phyloP scores from a whole-genome alignment of 176 grass and related monocot species.

The Pharus latifolius region DNA sequence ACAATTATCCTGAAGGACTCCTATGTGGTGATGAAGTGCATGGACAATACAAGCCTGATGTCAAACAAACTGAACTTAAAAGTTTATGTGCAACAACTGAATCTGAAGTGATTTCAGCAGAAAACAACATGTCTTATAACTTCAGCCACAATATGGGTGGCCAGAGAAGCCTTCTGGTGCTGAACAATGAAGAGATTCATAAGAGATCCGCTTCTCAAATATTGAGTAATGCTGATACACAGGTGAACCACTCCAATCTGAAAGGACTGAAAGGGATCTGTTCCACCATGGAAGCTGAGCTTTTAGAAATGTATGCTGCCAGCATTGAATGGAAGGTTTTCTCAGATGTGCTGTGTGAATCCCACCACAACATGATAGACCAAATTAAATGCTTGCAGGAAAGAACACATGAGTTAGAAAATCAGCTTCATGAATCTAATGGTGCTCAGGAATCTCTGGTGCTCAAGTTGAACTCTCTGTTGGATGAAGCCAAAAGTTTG shows the following conservation, averaged over 20 bases:
- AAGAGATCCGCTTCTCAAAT: slow-evolving; percentile 27
- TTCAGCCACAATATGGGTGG: slow-evolving; percentile 24
- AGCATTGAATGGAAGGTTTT: slow-evolving; percentile 71
- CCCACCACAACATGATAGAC: slow-evolving; percentile 49
- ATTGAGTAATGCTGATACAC: slow-evolving; percentile 24
- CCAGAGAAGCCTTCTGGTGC: slow-evolving; percentile 22
- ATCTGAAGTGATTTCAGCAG: neutral
- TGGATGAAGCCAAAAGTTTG: slow-evolving; percentile 52
- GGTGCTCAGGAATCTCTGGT: slow-evolving; percentile 36
- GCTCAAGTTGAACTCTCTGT: slow-evolving; percentile 36
- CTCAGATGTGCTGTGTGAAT: slow-evolving; percentile 55
- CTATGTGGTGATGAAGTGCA: slow-evolving; percentile 20
- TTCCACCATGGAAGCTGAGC: slow-evolving; percentile 44
- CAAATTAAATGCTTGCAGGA: slow-evolving; percentile 37
- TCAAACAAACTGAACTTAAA: slow-evolving; percentile 15
- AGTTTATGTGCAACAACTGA: slow-evolving; percentile 8
- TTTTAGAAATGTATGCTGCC: slow-evolving; percentile 42
- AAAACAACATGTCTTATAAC: slow-evolving; percentile 12
- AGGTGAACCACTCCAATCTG: slow-evolving; percentile 17
- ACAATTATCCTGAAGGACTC: slow-evolving; percentile 35
- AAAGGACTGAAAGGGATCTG: slow-evolving; percentile 7
- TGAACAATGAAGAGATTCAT: slow-evolving; percentile 32
- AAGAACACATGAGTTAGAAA: slow-evolving; percentile 47
- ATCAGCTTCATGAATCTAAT: slow-evolving; percentile 51
- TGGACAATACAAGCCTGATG: slow-evolving; percentile 4